Base-by-base conservation (phyloP, 768 basidiomycete species). In the Macrolepiota dolichaula region DNA sequence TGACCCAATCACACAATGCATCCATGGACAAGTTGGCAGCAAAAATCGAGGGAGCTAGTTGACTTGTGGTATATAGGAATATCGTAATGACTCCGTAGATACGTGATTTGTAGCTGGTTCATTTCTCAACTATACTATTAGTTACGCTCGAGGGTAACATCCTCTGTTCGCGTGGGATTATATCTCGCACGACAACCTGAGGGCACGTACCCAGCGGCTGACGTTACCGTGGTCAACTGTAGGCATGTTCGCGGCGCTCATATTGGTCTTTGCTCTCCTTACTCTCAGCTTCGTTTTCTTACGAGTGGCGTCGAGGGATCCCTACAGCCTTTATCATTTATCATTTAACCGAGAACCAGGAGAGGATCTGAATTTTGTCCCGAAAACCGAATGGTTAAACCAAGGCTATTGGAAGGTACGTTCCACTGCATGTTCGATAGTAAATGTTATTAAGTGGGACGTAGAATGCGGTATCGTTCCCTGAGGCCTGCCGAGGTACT, bases 401-500 rank as follows among this genome's bases (percentile, higher is more conserved):
- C 85, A 88, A 83, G 87, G 87, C 3, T 85, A 77, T 62, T 88
- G 86, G 87, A 80, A 81, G 79, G 87, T 85, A 38, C 49, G 74
- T 66, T 15, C 38, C 54, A 32, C 29, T 32, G 29, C 7, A 32
- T 32, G 7, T 7, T 7, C 29, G 29, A 32, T 32, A 32, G 29
- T 32, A 32, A 7, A 4, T 25, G 44, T 40, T 19, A 52, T 62
- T 32, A 54, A 35, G 40, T 51, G 25, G 35, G 5, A 17, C 10
- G 49, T 60, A 86, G 84, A 69, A 82, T 56, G 79, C 81, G 1
- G 55, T 67, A 58, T 59, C 69, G 15, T 88, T 88, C 64, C 85
- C 87, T 3, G 67, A 81, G 22, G 86, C 87, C 32, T 88, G 86
- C 66, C 73, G 79, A 81, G 85, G 88, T 85, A 29, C 40, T 40